Base-by-base conservation (phyloP, 495 filamentous ascomycete genomes). In the Aspergillus conjunctus region DNA sequence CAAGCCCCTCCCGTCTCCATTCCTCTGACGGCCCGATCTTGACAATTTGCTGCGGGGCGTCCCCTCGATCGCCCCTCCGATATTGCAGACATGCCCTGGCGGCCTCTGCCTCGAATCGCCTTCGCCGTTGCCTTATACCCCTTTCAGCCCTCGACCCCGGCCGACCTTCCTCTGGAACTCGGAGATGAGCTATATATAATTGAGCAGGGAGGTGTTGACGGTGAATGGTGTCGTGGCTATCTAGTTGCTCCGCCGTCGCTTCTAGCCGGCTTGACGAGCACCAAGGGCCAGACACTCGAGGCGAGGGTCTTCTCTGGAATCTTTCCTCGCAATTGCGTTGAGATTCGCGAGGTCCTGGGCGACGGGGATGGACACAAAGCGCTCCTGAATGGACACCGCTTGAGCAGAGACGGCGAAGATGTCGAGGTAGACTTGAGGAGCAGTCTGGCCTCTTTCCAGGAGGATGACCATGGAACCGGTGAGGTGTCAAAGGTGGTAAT, bases 121-220 rank as follows among this genome's bases (percentile, higher is more conserved):
- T 98, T 97, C 78, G 95, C 93, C 62, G 89, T 98, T 72, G 93
- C 93, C 72, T 90, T 87, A 61, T 93, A 92, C 71, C 94, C 94
- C 32, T 98, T 98, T 77, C 83, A 87, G 59, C 89, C 94, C 50
- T 87, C 89, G 33, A 88, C 86, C 58, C 87, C 93, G 31, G 91
- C 91, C 66, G 94, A 98, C 74, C 86, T 98, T n/a, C 93, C 94
- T 14, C 85, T 98, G 67, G 92, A 98, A 74, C 87, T 98, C 30
- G 94, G 94, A 69, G 94, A 98, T 81, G 94, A 98, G 74, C 80
- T 98, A 54, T 98, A 98, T 75, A 96, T 98, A 57, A 97, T 98
- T 69, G 94, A 98, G 77, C 91, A 97, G 74, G 88, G 88, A n/a
- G 93, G 92, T 4, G 74, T 72, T 21, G 83, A 95, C 74, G 89